These are phyloP conservation scores for Penicillium sp. DNA, from an alignment of 2,329 filamentous ascomycete species.

Conservation along the genomic window DNA sequence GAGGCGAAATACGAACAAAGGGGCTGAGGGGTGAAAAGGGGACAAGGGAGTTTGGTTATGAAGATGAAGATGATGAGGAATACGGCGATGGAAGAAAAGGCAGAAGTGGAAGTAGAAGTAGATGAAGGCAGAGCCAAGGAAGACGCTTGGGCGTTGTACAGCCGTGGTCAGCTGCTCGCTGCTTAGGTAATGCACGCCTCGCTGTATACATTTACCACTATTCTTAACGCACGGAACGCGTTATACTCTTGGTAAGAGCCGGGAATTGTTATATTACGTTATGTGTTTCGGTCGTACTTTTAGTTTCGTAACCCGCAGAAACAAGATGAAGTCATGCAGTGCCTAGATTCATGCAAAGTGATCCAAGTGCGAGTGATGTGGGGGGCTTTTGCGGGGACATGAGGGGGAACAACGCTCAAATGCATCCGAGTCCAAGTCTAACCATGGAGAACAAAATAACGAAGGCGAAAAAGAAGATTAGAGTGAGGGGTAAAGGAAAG, in stretches of 20 bases:
- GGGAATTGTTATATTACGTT: neutral
- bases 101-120: constrained; percentile 16
- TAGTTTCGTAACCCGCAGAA: constrained; percentile 16
- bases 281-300: constrained; percentile 7
- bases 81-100: constrained; percentile 17
- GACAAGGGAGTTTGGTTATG: neutral
- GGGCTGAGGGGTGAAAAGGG: neutral
- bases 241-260: neutral
- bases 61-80: constrained; percentile 9
- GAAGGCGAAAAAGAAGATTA: constrained; percentile 3
- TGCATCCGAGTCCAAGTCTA: constrained; percentile 30
- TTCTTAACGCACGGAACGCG: neutral
- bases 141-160: neutral
- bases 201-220: neutral
- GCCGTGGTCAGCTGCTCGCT: neutral
- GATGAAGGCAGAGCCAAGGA: neutral
- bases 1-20: neutral
- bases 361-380: constrained; percentile 6
- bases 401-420: constrained; percentile 24
- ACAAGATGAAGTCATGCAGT: constrained; percentile 21
- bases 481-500: constrained; percentile 7
- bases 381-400: constrained; percentile 16
- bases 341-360: constrained; percentile 24
- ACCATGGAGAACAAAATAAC: constrained; percentile 17
- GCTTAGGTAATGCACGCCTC: neutral